Percentiles rank a stretch among this genome's conserved stretches.
These are phyloP conservation scores for Scheffersomyces illinoinensis DNA, from an alignment of 1,139 yeast species.

Conservation along the genomic window DNA sequence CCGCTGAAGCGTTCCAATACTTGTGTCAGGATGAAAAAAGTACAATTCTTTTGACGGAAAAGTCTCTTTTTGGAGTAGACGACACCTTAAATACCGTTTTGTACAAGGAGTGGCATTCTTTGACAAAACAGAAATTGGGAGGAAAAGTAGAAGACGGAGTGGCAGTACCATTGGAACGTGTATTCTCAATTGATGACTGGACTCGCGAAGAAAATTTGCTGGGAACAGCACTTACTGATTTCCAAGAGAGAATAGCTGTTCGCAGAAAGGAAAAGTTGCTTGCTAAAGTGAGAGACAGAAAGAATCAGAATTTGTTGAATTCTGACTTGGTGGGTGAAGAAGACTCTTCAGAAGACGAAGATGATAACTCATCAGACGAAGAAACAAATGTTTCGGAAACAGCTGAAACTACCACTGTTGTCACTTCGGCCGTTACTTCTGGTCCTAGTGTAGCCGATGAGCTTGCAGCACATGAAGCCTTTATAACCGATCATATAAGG, in stretches of 20 bases:
- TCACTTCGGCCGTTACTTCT: neutral
- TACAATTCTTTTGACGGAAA: slow-evolving; percentile 75
- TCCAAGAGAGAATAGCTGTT: slow-evolving; percentile 44
- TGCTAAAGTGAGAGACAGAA: slow-evolving; percentile 56
- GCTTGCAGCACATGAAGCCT: slow-evolving; percentile 43
- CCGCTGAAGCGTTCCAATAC: slow-evolving; percentile 56
- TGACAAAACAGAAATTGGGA: slow-evolving; percentile 36
- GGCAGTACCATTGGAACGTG: slow-evolving; percentile 53
- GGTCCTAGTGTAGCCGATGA: slow-evolving; percentile 21
- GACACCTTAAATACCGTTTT: slow-evolving; percentile 34
- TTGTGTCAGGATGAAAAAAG: slow-evolving; percentile 66
- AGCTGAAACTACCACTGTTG: neutral
- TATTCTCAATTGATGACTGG: slow-evolving; percentile 31
- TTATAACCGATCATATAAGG: slow-evolving; percentile 41
- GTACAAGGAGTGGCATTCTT: slow-evolving; percentile 57
- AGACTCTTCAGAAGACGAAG: slow-evolving; percentile 41
- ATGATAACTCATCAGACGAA: slow-evolving; percentile 25
- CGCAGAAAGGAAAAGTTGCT: slow-evolving; percentile 48
- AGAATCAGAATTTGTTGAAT: slow-evolving; percentile 55
- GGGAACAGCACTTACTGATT: slow-evolving; percentile 52
- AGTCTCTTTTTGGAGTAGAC: slow-evolving; percentile 33
- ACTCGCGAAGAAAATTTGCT: slow-evolving; percentile 50
- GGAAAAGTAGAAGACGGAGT: slow-evolving; percentile 55
- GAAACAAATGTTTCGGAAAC: slow-evolving; percentile 3
- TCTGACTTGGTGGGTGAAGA: slow-evolving; percentile 39